Percentiles rank a stretch among this genome's conserved stretches.
phyloP scores from a whole-genome alignment of 2,329 filamentous ascomycete genomes.

The Pyrenophora graminea region DNA sequence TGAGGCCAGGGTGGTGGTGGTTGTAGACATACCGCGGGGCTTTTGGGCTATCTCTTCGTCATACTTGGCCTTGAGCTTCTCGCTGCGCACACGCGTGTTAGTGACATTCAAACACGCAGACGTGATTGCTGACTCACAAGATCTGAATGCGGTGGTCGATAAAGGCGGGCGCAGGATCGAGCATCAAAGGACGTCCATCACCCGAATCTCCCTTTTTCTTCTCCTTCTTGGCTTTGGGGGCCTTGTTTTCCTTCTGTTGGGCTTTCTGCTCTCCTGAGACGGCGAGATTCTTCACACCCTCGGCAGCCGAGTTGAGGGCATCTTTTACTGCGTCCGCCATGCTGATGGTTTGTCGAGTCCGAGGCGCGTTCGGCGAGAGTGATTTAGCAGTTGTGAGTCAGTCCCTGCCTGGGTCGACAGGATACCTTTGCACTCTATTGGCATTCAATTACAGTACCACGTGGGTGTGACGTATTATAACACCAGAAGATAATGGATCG shows the following conservation, averaged over 20 bases:
- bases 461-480: conserved; percentile 8
- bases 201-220: conserved; percentile 52
- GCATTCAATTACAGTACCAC: conserved; percentile 9
- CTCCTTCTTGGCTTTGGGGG: conserved; percentile 45
- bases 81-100: conserved; percentile 42
- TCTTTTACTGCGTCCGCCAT: conserved; percentile 57
- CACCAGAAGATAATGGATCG: conserved; percentile 3
- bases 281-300: conserved; percentile 64
- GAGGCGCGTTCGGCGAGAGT: conserved; percentile 23
- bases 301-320: conserved; percentile 56
- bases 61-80: conserved; percentile 82
- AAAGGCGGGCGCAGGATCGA: conserved; percentile 68
- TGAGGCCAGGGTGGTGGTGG: background rate
- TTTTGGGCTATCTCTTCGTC: conserved; percentile 74
- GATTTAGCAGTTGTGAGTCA: conserved; percentile 35
- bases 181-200: conserved; percentile 52
- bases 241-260: conserved; percentile 27
- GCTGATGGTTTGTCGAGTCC: conserved; percentile 30
- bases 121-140: conserved; percentile 55
- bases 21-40: conserved; percentile 57
- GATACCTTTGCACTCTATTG: background rate
- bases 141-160: conserved; percentile 82
- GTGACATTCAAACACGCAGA: conserved; percentile 15
- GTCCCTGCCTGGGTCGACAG: conserved; percentile 18
- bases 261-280: conserved; percentile 48